Evolutionary conservation across 768 basidiomycete species (phyloP).

Genomic region (Hydnum rufescens): DNA sequence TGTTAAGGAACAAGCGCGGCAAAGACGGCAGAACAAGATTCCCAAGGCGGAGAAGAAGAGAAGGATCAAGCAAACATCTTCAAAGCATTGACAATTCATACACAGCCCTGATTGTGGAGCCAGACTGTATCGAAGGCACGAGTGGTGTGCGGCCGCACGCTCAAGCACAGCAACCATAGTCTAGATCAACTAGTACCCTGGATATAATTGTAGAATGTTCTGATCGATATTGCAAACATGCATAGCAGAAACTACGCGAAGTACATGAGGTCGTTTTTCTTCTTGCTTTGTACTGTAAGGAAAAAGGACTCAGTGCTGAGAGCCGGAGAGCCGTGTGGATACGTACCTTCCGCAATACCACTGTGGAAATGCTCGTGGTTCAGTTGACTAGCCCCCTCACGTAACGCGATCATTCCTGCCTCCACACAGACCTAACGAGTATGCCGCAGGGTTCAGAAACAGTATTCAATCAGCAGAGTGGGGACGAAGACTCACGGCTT

Average conservation of each 20-base stretch:
- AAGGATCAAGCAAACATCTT: constrained; percentile 38
- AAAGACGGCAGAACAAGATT: constrained; percentile 82
- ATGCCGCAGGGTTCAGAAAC: background rate
- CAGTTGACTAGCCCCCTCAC: constrained; percentile 78
- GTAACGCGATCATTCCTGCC: constrained; percentile 94
- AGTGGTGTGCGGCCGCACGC: too few relatives aligned
- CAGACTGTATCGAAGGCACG: too few relatives aligned
- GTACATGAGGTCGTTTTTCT: constrained; percentile 96
- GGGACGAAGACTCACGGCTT: constrained; percentile 33
- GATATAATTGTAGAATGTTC: too few relatives aligned
- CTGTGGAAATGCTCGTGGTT: constrained; percentile 92
- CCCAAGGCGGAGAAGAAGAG: constrained; percentile 90
- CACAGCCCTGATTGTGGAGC: too few relatives aligned
- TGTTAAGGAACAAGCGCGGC: constrained; percentile 67
- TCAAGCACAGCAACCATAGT: too few relatives aligned
- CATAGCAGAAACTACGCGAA: too few relatives aligned
- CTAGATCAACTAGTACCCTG: too few relatives aligned
- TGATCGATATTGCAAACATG: too few relatives aligned
- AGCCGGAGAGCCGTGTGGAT: background rate
- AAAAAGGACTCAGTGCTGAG: constrained; percentile 12
- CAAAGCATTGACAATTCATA: too few relatives aligned
- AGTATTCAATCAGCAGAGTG: background rate
- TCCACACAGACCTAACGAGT: constrained; percentile 55
- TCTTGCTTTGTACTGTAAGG: constrained; percentile 84
- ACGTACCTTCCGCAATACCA: constrained; percentile 67